Evolutionary conservation across 495 filamentous ascomycete genomes (phyloP).

Genomic region (Xylaria palmicola): DNA sequence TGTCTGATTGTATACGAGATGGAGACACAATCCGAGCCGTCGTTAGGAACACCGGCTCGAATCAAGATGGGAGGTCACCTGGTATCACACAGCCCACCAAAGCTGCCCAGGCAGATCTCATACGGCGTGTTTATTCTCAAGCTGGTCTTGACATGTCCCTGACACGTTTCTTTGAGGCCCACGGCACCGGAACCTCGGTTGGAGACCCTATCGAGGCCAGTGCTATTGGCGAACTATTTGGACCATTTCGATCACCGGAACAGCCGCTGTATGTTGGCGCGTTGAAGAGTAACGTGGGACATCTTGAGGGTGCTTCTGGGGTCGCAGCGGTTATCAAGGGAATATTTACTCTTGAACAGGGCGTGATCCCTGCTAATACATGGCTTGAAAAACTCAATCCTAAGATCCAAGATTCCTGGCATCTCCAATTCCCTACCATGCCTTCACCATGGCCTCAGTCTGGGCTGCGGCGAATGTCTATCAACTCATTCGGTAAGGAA

Average conservation of each 20-base stretch:
- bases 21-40: constrained; percentile 54
- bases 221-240: constrained; percentile 40
- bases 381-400: constrained; percentile 48
- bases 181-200: constrained; percentile 45
- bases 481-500: constrained; percentile 53
- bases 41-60: constrained; percentile 50
- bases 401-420: constrained; percentile 24
- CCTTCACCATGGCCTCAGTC: constrained; percentile 19
- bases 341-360: constrained; percentile 44
- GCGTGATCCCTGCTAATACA: constrained; percentile 37
- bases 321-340: constrained; percentile 53
- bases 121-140: constrained; percentile 41
- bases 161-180: constrained; percentile 44
- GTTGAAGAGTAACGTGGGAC: constrained; percentile 54
- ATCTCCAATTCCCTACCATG: constrained; percentile 26
- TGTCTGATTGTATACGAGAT: constrained; percentile 44
- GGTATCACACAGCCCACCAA: constrained; percentile 51
- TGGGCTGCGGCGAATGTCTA: constrained; percentile 36
- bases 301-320: constrained; percentile 48
- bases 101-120: constrained; percentile 46
- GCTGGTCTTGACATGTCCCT: constrained; percentile 42
- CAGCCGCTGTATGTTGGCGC: constrained; percentile 46
- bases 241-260: constrained; percentile 6
- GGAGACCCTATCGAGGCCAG: constrained; percentile 54
- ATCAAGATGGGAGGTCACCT: constrained; percentile 47